Base-by-base conservation (phyloP, 1,139 yeast genomes). In the Protomyces pachydermus region DNA sequence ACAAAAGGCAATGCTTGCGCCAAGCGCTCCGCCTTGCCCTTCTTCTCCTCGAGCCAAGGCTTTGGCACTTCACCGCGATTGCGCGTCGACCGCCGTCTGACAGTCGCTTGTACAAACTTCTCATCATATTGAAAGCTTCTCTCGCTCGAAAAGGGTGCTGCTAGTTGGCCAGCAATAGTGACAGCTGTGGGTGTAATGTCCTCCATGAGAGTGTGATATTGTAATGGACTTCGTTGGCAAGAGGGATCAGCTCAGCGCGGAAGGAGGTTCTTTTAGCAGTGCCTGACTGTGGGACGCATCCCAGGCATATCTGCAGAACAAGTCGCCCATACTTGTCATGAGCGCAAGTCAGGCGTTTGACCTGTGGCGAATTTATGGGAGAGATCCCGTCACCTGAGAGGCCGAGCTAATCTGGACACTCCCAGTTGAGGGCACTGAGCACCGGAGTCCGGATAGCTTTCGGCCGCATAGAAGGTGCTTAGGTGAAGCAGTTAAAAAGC, bases 1-100 rank as follows among this genome's bases (percentile, higher is more conserved):
- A 56, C 62, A 28, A 57, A 32, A 20, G 58, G 56, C 10, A 50
- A 34, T 34, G 37, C 35, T n/a, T 50, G 35, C 32, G 54, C 54
- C 4, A 50, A n/a, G 8, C 35, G 34, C 37, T 50, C 54, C 10
- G 35, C 16, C 18, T 34, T 14, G n/a, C 37, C 35, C 16, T 50
- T 25, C 37, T 50, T 50, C 54, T 25, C 35, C 34, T 25, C 37
- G 2, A 50, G 54, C 54, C 54, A 50, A 14, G 54, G 54, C 25
- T 50, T 50, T 16, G 18, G 37, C 10, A 28, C 23, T 18, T 42
- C 48, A 20, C 48, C 48, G 48, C 48, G 48, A 42, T 42, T 42
- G 28, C 48, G 48, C 9, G 48, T 42, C 48, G 48, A 16, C 48
- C 48, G 48, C 48, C 48, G 48, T 9, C 48, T 20, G 5, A 18